Evolutionary conservation across 495 filamentous ascomycete genomes (phyloP).

Genomic region (Neurospora pannonica): DNA sequence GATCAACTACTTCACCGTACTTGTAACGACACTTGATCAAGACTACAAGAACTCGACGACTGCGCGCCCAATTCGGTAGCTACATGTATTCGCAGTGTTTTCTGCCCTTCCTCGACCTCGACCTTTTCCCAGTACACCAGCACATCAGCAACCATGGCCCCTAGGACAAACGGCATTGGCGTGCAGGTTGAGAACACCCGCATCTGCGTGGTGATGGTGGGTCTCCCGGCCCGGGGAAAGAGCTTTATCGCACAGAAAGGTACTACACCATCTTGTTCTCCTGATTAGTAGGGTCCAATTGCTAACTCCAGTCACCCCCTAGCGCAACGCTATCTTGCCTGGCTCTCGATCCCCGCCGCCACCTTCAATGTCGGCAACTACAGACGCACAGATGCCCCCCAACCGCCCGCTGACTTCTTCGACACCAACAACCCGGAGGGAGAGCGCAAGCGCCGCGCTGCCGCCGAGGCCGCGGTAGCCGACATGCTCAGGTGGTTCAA

Average conservation of each 20-base stretch:
- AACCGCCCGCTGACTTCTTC: conserved; percentile 86
- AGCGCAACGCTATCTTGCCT: conserved; percentile 93
- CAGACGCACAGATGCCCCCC: conserved; percentile 74
- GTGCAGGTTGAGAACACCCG: conserved; percentile 83
- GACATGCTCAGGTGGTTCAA: conserved; percentile 93
- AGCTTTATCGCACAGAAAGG: conserved; percentile 95
- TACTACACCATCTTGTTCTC: conserved; percentile 27
- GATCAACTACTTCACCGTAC: conserved; percentile 13
- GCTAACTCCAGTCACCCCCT: conserved; percentile 10
- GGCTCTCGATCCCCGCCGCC: conserved; percentile 86
- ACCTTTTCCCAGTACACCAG: conserved; percentile 2
- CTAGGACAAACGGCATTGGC: conserved; percentile 37
- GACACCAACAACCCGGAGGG: conserved; percentile 80
- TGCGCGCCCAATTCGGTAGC: conserved; percentile 10
- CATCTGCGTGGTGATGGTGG: conserved; percentile 99
- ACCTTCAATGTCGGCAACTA: conserved; percentile 97
- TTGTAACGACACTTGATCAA: neutral
- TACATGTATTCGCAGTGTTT: conserved; percentile 22
- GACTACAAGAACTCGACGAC: neutral
- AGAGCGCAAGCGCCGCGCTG: conserved; percentile 76
- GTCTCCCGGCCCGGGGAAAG: conserved; percentile 89
- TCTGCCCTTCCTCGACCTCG: conserved; percentile 1
- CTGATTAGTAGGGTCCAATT: neutral
- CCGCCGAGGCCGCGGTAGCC: conserved; percentile 76
- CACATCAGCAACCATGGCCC: conserved; percentile 28